These are phyloP conservation scores for Nymphaea thermarum DNA, from an alignment of 164 flowering plant genomes.

Conservation along the genomic window DNA sequence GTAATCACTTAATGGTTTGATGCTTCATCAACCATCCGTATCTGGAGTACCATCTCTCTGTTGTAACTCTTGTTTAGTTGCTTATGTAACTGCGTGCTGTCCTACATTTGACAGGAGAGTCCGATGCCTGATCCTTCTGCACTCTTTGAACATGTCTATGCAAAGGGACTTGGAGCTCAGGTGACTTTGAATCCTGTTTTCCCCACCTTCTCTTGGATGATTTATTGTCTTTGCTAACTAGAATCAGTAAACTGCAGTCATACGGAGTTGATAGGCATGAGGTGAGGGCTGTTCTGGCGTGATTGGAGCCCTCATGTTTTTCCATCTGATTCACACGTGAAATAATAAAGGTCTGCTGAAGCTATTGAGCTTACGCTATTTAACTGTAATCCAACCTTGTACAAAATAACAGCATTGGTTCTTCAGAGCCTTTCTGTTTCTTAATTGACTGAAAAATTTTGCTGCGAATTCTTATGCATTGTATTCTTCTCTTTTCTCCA, in stretches of 20 bases:
- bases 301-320: slow-evolving; percentile 1
- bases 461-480: too few species aligned
- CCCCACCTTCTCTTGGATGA: not conserved
- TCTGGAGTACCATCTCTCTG: not conserved
- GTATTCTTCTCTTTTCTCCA: too few species aligned
- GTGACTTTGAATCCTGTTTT: slow-evolving; percentile 19
- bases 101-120: slow-evolving; percentile 44
- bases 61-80: not conserved
- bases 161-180: slow-evolving; percentile 73
- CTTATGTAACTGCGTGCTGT: not conserved
- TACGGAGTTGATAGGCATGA: slow-evolving; percentile 80
- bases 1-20: slow-evolving; percentile 16
- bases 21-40: not conserved
- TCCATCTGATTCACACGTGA: not conserved
- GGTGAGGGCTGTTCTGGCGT: slow-evolving; percentile 51
- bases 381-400: too few species aligned
- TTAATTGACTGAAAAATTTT: too few species aligned
- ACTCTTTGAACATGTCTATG: slow-evolving; percentile 77
- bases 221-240: not conserved
- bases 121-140: slow-evolving; percentile 91
- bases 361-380: too few species aligned
- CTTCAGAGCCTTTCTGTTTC: too few species aligned
- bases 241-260: slow-evolving; percentile 24
- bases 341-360: not conserved
- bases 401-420: too few species aligned